phyloP scores from a whole-genome alignment of 1,139 yeast species.

The Zygotorulaspora mrakii region DNA sequence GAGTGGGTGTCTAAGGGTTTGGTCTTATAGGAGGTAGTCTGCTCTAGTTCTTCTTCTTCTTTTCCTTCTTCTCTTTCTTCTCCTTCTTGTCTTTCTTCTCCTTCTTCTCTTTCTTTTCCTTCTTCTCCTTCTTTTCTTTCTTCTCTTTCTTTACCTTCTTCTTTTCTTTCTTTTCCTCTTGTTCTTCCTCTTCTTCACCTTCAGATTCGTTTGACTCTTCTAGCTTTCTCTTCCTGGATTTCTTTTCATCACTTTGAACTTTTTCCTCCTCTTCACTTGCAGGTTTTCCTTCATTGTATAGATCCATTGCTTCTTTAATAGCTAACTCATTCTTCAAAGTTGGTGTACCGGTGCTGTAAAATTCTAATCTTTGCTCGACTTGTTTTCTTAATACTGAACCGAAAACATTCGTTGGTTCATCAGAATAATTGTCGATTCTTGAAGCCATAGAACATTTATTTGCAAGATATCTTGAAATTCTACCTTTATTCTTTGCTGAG shows the following conservation, averaged over 20 bases:
- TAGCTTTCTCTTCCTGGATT: constrained; percentile 46
- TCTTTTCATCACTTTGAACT: constrained; percentile 27
- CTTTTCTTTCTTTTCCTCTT: constrained; percentile 43
- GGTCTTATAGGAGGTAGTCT: too few species aligned
- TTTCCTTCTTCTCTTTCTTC: constrained; percentile 52
- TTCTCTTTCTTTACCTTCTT: constrained; percentile 43
- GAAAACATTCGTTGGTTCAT: constrained; percentile 78
- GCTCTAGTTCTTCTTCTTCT: constrained; percentile 19
- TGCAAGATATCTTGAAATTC: constrained; percentile 97
- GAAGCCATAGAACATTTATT: constrained; percentile 99
- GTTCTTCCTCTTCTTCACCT: constrained; percentile 37
- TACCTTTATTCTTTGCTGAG: constrained; percentile 94
- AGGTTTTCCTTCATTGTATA: constrained; percentile 56
- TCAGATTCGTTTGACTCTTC: constrained; percentile 38
- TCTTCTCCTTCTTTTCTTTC: constrained; percentile 53
- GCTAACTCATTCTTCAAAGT: constrained; percentile 97
- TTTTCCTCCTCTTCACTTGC: constrained; percentile 40
- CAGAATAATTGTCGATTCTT: constrained; percentile 93
- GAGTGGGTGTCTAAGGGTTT: constrained; percentile 8
- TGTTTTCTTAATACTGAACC: constrained; percentile 91
- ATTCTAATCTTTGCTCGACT: constrained; percentile 95
- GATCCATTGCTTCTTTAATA: constrained; percentile 81
- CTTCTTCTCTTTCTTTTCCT: constrained; percentile 51
- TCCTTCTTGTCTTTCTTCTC: constrained; percentile 51
- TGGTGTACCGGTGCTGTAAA: constrained; percentile 93